Conservation (phyloP, 768 basidiomycete species). For the Macrocybe gigantea region DNA sequence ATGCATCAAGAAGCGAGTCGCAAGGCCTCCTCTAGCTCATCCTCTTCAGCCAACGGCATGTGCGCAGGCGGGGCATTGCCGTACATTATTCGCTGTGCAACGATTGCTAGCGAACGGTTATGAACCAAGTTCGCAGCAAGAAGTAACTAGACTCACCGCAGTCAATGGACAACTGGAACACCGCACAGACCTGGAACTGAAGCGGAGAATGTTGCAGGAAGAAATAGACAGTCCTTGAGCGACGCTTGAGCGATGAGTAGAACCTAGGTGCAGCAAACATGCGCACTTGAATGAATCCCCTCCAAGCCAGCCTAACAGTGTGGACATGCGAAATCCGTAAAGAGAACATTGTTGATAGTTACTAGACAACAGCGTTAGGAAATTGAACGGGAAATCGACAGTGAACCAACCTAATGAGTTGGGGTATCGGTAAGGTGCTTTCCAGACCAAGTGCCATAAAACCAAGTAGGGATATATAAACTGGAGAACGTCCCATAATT, state of each 20-base stretch:
- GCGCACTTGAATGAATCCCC: constrained; percentile 82
- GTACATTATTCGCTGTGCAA: constrained; percentile 69
- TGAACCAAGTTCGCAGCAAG: not conserved
- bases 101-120: constrained; percentile 46
- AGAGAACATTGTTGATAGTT: constrained; percentile 76
- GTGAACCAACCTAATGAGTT: constrained; percentile 60
- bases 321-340: constrained; percentile 82
- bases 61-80: constrained; percentile 61
- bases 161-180: constrained; percentile 81
- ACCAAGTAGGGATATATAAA: constrained; percentile 61
- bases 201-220: constrained; percentile 67
- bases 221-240: constrained; percentile 67
- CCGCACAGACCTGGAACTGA: constrained; percentile 78
- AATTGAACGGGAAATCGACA: constrained; percentile 2
- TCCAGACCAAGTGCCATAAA: constrained; percentile 79
- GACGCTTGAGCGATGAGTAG: not conserved
- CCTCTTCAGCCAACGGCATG: constrained; percentile 47
- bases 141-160: constrained; percentile 42
- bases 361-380: constrained; percentile 28
- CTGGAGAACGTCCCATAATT: constrained; percentile 58
- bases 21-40: constrained; percentile 72
- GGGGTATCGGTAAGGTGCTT: constrained; percentile 83
- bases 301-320: constrained; percentile 76
- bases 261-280: not conserved
- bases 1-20: constrained; percentile 34